Percentiles rank a stretch among this genome's conserved stretches.
These are phyloP conservation scores for Diospyros lotus DNA, from an alignment of 148 eudicot genomes.

Conservation along the genomic window DNA sequence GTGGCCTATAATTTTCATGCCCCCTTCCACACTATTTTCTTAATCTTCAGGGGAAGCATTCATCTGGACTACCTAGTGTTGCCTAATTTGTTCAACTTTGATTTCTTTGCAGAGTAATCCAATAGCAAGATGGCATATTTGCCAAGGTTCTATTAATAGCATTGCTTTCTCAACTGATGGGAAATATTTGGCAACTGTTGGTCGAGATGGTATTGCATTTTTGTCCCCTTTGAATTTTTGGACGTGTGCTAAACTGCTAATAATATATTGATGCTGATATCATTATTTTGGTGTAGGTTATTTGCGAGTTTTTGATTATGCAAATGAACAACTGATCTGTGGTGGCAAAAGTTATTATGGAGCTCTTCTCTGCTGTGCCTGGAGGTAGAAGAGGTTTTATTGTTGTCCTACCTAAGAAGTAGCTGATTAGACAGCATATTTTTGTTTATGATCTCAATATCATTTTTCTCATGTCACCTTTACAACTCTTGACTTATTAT, in stretches of 20 bases:
- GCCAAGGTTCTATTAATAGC: conserved; percentile 36
- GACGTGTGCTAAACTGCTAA: not conserved
- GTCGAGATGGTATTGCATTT: conserved; percentile 31
- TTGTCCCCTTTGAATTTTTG: not conserved
- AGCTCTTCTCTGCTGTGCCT: conserved; percentile 65
- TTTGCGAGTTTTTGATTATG: conserved; percentile 60
- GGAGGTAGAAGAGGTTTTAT: conserved; percentile 43
- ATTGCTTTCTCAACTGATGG: conserved; percentile 36
- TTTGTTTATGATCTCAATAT: not conserved
- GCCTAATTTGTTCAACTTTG: conserved; percentile 5
- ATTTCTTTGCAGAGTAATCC: conserved; percentile 33
- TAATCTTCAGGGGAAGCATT: too few species aligned
- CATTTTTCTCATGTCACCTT: not conserved
- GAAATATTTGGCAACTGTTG: conserved; percentile 33
- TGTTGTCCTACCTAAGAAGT: not conserved
- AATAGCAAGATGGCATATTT: conserved; percentile 39
- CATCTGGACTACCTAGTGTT: too few species aligned
- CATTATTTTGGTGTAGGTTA: conserved; percentile 39
- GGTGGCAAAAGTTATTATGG: conserved; percentile 77
- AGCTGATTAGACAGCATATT: not conserved
- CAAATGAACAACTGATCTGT: conserved; percentile 58
- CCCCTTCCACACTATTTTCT: not conserved
- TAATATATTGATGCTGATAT: not conserved
- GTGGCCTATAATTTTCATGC: not conserved
- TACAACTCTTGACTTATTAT: not conserved